Percentiles rank a stretch among this genome's conserved stretches.
Evolutionary conservation across 352 stramenopile genomes (phyloP).

Genomic region (Phytopythium aichiense): DNA sequence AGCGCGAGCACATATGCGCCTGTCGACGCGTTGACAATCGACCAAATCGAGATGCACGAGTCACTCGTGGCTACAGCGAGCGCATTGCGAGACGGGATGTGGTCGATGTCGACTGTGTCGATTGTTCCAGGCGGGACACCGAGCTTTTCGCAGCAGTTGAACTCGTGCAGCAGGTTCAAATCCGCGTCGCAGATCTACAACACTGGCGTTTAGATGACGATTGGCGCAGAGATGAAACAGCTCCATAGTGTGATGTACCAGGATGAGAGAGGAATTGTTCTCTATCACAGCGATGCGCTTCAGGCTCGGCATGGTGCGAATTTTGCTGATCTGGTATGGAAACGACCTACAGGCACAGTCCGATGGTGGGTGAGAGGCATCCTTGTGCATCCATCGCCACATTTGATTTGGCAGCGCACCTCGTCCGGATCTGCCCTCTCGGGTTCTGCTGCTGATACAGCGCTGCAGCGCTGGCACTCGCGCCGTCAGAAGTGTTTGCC

Average conservation of each 20-base stretch:
- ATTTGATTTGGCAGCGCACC: not conserved
- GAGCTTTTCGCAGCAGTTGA: slow-evolving; percentile 49
- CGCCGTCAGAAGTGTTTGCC: slow-evolving; percentile 11
- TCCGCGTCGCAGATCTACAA: slow-evolving; percentile 64
- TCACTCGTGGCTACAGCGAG: slow-evolving; percentile 55
- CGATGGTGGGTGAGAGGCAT: not conserved
- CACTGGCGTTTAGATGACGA: not conserved
- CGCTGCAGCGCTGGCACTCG: not conserved
- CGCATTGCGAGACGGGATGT: slow-evolving; percentile 45
- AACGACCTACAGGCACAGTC: slow-evolving; percentile 31
- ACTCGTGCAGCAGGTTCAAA: slow-evolving; percentile 59
- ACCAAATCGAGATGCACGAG: slow-evolving; percentile 56
- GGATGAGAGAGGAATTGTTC: slow-evolving; percentile 45
- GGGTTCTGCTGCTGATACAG: slow-evolving; percentile 17
- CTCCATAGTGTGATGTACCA: slow-evolving; percentile 23
- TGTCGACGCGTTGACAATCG: slow-evolving; percentile 52
- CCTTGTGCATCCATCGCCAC: not conserved
- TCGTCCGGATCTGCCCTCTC: slow-evolving; percentile 1
- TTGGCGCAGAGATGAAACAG: slow-evolving; percentile 1
- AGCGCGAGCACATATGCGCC: slow-evolving; percentile 62
- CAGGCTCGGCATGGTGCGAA: slow-evolving; percentile 41
- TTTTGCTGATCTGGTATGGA: slow-evolving; percentile 56
- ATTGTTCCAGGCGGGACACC: not conserved
- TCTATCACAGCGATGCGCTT: slow-evolving; percentile 59
- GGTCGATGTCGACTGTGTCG: slow-evolving; percentile 54